A percentile compares a stretch with the other conserved stretches of the same genome.
phyloP scores from a whole-genome alignment of 2,329 filamentous ascomycete species.

The Aureobasidium subglaciale region DNA sequence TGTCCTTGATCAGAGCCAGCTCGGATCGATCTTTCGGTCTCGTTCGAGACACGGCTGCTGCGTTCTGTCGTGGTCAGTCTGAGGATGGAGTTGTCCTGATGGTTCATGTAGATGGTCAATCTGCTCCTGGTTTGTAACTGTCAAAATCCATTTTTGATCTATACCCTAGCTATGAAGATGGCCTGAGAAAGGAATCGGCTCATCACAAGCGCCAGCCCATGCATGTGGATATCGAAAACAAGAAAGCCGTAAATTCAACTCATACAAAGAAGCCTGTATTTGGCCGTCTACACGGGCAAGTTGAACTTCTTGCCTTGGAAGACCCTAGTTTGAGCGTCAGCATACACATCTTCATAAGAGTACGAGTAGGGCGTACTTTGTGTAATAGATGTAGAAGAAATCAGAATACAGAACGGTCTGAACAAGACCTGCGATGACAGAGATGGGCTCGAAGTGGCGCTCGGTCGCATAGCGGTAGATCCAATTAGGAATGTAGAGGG shows the following conservation, averaged over 20 bases:
- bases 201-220: not conserved
- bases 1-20: no score
- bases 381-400: slow-evolving; percentile 99
- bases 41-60: no score
- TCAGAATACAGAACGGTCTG: slow-evolving; percentile 96
- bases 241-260: not conserved
- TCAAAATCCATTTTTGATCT: not conserved
- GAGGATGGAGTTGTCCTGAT: no score
- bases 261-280: not conserved
- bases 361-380: slow-evolving; percentile 56
- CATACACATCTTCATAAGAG: slow-evolving; percentile 15
- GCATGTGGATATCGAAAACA: not conserved
- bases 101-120: not conserved
- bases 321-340: slow-evolving; percentile 31
- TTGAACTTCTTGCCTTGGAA: slow-evolving; percentile 50
- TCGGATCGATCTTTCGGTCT: no score
- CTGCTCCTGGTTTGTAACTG: not conserved
- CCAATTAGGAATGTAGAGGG: slow-evolving; percentile 98
- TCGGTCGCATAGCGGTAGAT: slow-evolving; percentile 83
- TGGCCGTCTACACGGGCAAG: slow-evolving; percentile 39
- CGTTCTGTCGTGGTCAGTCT: no score
- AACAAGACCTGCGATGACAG: slow-evolving; percentile 78
- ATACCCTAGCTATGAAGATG: slow-evolving; percentile 6
- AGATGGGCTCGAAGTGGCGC: slow-evolving; percentile 75
- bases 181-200: not conserved